Base-by-base conservation (phyloP, 2,329 filamentous ascomycete species). In the Colletotrichum sp. region DNA sequence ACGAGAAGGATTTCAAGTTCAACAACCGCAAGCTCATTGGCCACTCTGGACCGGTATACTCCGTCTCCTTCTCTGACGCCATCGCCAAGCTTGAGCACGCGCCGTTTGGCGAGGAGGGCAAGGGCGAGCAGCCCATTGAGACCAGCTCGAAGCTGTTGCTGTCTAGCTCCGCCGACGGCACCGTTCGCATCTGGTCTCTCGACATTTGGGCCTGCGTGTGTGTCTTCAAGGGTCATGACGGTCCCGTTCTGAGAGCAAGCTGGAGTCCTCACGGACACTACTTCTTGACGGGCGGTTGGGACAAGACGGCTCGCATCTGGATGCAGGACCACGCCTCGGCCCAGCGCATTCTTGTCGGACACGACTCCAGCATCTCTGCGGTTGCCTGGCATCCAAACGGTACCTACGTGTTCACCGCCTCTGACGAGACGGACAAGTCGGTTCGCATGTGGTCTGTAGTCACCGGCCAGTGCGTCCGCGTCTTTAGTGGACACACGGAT, bases 371-470 rank as follows among this genome's bases (percentile, higher is more conserved):
- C 79, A 95, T 98, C n/a, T 97, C 97, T 67, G 92, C 93, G 58
- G 89, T 98, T n/a, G 90, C 94, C 16, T 99, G 97, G 92, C 97
- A 99, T 81, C 95, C 96, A 1, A 99, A 99, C 82, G 95, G 95
- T 21, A 92, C 94, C 7, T 99, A 98, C 80, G 88, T 98, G 59
- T 98, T 99, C 84, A 98, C 97, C 0, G 96, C 94, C 5, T 97
- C 95, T 14, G 94, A 94, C 78, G 96, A 93, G 81, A 91, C 89
- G 8, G 92, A 99, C 84, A 96, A 96, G 84, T 97, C 96, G 1
- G 95, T 98, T 38, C 93, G 97, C 34, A 98, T 99, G 96, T 99
- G 97, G 97, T 93, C 96, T 12, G 91, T 98, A n/a, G 90, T 92
- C 13, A 96, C 94, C 10, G 97, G 97, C 32, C 93, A 93, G 76